Evolutionary conservation across 805 yeast species (phyloP), one percentile per base, ranked within the genome.

Genomic region (Tetrapisispora nanseiensis): DNA sequence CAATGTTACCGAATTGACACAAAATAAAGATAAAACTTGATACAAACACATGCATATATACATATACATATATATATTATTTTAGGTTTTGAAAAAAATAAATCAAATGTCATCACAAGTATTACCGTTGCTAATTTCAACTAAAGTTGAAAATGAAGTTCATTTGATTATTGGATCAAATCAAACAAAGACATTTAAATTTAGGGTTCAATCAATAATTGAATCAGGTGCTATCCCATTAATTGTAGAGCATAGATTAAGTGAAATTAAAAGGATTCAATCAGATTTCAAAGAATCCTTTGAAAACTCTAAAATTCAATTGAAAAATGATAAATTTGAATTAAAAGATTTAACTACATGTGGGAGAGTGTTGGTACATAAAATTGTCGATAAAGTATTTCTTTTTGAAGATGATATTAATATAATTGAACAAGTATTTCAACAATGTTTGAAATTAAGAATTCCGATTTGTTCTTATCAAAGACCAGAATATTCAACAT

Each of bases 391-490:
- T 58, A 67, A 77, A 44, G 89, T 85, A 2, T 87, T 83, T 61
- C 80, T 86, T 2, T 36, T 24, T 31, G 35, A 35, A 12, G 26
- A 29, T n/a, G 21, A 41, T 31, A 24, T 19, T 11, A 70, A 76
- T 13, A 41, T 67, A 37, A 73, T 73, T 36, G 48, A 56, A 20
- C 47, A 54, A 2, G 70, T 86, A 11, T 78, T 61, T 47, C 51
- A 65, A 1, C 65, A 55, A 30, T 86, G 96, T 62, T 61, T 61
- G 35, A 62, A 69, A 41, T 64, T 75, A 40, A 71, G 97, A 54
- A 83, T 89, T 4, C 97, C 97, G 0, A 70, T 90, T 36, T 87
- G 86, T 56, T 81, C 84, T 1, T 72, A 82, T 0, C 95, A 86
- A 49, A 72, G 77, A 13, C 78, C 87, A 0, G 78, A 78, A 26